Conservation (phyloP, 192 early-diverging fungal species). For the Entophlyctis helioformis region DNA sequence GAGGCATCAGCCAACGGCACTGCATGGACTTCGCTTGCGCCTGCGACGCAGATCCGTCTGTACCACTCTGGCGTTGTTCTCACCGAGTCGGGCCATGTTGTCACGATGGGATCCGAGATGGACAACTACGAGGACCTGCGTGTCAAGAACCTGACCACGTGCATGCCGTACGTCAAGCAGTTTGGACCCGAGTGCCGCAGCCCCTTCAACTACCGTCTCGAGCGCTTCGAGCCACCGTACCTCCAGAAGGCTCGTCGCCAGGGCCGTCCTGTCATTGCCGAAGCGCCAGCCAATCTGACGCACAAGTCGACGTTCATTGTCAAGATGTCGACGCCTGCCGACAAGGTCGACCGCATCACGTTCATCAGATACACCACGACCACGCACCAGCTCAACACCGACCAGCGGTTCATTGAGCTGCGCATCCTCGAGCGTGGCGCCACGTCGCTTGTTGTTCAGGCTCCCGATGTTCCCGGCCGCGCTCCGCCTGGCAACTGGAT, state of each 20-base stretch:
- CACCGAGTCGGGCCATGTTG: conserved; percentile 10
- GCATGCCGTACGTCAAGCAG: too few species aligned
- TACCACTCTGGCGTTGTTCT: conserved; percentile 25
- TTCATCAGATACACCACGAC: conserved; percentile 20
- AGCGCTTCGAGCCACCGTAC: conserved; percentile 8
- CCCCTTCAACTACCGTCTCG: conserved; percentile 11
- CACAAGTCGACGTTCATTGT: conserved; percentile 11
- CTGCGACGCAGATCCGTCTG: conserved; percentile 5
- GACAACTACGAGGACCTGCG: conserved; percentile 21
- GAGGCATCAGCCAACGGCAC: conserved; percentile 3
- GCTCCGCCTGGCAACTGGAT: conserved; percentile 29
- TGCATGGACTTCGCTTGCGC: too few species aligned
- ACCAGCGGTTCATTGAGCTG: conserved; percentile 27
- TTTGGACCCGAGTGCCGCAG: background rate
- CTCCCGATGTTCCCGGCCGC: conserved; percentile 12
- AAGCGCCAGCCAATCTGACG: conserved; percentile 6
- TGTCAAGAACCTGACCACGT: background rate
- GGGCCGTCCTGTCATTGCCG: conserved; percentile 1
- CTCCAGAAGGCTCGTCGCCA: background rate
- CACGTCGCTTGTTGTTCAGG: conserved; percentile 5
- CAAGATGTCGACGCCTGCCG: background rate
- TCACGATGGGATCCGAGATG: conserved; percentile 24
- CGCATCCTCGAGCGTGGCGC: conserved; percentile 1
- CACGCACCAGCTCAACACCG: conserved; percentile 30
- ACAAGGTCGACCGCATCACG: conserved; percentile 3